A percentile compares a stretch with the other conserved stretches of the same genome.
Evolutionary conservation across 768 basidiomycete genomes (phyloP).

Genomic region (Leccinum longicurvipes): DNA sequence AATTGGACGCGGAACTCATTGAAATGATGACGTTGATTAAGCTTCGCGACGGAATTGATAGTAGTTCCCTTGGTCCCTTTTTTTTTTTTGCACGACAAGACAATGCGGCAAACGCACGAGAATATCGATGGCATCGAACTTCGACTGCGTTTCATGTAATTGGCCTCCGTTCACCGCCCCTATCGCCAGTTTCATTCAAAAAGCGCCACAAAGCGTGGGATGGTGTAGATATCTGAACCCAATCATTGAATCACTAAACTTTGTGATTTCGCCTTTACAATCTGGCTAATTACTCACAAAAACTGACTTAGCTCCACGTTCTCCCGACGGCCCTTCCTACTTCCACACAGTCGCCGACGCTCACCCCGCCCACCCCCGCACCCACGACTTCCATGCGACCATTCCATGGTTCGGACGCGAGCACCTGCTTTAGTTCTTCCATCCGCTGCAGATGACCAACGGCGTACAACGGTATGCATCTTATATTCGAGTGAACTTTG

Average conservation of each 20-base stretch:
- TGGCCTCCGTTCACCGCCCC: slow-evolving; percentile 4
- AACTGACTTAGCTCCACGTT: slow-evolving; percentile 33
- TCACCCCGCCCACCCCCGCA: slow-evolving; percentile 85
- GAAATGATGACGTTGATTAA: slow-evolving; percentile 18
- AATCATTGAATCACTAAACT: slow-evolving; percentile 10
- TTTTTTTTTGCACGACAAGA: slow-evolving; percentile 10
- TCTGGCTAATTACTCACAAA: slow-evolving; percentile 13
- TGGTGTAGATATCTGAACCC: neutral
- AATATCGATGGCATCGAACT: slow-evolving; percentile 6
- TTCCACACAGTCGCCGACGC: slow-evolving; percentile 81
- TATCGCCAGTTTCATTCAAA: slow-evolving; percentile 7
- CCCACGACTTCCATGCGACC: slow-evolving; percentile 65
- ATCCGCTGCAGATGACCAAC: slow-evolving; percentile 75
- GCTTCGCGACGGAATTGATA: slow-evolving; percentile 16
- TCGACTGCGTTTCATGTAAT: slow-evolving; percentile 21
- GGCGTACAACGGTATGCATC: slow-evolving; percentile 76
- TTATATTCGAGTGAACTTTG: slow-evolving; percentile 49
- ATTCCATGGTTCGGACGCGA: slow-evolving; percentile 42
- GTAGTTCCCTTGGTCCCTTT: slow-evolving; percentile 4
- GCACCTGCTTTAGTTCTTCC: slow-evolving; percentile 47
- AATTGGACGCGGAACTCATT: slow-evolving; percentile 3
- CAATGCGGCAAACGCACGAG: slow-evolving; percentile 23
- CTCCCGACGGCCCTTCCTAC: slow-evolving; percentile 59
- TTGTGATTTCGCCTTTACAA: slow-evolving; percentile 13
- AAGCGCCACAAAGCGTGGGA: slow-evolving; percentile 9